phyloP scores from a whole-genome alignment of 129 eudicot species.

The Flaveria sonorensis region DNA sequence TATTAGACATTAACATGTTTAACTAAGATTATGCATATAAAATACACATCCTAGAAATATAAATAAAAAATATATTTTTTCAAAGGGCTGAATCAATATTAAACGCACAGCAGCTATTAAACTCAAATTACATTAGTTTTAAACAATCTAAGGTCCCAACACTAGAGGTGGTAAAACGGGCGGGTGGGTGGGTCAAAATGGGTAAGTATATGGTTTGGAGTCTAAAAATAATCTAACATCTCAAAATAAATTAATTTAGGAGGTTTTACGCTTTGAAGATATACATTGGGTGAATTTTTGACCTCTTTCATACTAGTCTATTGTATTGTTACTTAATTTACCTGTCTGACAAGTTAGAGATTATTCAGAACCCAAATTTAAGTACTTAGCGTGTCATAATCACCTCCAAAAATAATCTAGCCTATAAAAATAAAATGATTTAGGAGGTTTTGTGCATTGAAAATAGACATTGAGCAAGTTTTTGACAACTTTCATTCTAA shows the following conservation, averaged over 20 bases:
- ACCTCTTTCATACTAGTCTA: neutral
- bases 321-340: neutral
- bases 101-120: neutral
- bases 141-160: neutral
- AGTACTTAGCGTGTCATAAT: neutral
- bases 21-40: neutral
- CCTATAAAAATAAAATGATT: neutral
- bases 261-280: neutral
- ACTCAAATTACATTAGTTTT: too few species aligned
- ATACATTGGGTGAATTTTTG: neutral
- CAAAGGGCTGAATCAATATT: neutral
- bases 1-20: neutral
- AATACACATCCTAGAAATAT: too few species aligned
- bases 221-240: too few species aligned
- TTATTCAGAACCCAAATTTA: too few species aligned
- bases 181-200: neutral
- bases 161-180: neutral
- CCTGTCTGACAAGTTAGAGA: neutral
- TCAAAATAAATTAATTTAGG: neutral
- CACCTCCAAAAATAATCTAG: neutral
- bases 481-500: neutral
- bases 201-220: neutral
- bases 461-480: neutral
- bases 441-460: neutral
- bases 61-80: neutral